Percentiles rank a stretch among this genome's conserved stretches.
Evolutionary conservation across 345 rosid species (phyloP).

Genomic region (Eucalyptus camaldulensis): DNA sequence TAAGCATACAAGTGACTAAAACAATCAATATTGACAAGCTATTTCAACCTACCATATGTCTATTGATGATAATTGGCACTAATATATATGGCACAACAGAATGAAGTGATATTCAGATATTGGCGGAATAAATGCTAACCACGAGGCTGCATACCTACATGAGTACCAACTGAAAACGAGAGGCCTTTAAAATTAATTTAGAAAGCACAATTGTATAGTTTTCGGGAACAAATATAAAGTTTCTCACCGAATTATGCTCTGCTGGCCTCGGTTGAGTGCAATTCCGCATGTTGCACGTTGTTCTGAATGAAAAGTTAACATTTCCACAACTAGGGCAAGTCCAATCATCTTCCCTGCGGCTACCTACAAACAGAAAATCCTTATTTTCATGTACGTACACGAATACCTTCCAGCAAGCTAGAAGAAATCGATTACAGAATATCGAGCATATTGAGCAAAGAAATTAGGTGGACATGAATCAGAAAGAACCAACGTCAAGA

Average conservation of each 20-base stretch:
- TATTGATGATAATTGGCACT: not conserved
- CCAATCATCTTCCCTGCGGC: conserved; percentile 99
- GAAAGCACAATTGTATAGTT: not conserved
- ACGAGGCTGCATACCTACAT: not conserved
- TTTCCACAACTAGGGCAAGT: conserved; percentile 97
- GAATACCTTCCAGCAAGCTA: not conserved
- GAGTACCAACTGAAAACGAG: not conserved
- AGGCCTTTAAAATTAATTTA: not conserved
- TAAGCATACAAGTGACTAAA: not conserved
- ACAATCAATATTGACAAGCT: not conserved
- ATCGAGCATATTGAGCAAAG: not conserved
- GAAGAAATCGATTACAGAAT: not conserved
- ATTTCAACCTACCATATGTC: not conserved
- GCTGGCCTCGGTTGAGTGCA: conserved; percentile 97
- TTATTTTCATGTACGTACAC: not conserved
- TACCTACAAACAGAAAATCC: conserved; percentile 26
- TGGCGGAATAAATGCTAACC: not conserved
- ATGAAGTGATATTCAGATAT: not conserved
- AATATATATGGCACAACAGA: not conserved
- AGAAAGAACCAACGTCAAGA: not conserved
- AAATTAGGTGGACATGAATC: not conserved
- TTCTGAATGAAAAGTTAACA: conserved; percentile 93
- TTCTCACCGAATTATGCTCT: conserved; percentile 56
- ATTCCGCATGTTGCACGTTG: conserved; percentile 97
- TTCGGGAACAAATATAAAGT: not conserved